A percentile compares a stretch with the other conserved stretches of the same genome.
phyloP scores from a whole-genome alignment of 2,329 filamentous ascomycete species.

The Aspergillus arachidicola region DNA sequence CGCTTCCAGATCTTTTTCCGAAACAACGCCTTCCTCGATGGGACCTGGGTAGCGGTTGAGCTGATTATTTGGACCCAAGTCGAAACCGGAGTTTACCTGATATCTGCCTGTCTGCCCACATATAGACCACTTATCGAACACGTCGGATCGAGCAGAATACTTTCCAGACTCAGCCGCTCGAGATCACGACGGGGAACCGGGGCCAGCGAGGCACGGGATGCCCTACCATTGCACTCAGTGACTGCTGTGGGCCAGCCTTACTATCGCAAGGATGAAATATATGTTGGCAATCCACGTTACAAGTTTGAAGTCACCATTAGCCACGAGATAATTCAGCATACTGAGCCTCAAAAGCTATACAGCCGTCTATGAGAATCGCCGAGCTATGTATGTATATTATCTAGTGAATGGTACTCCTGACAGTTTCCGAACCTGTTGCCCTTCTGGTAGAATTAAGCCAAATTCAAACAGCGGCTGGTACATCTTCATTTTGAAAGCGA shows the following conservation, averaged over 20 bases:
- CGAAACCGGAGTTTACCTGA: slow-evolving; percentile 2
- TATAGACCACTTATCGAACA: slow-evolving; percentile 1
- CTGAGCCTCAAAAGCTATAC: neutral
- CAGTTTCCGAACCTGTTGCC: neutral
- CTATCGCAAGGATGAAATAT: neutral
- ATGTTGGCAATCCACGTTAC: neutral
- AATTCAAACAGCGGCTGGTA: neutral
- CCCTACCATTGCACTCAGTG: neutral
- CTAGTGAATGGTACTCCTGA: neutral
- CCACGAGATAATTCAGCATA: neutral
- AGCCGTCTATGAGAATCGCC: neutral
- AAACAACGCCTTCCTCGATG: neutral
- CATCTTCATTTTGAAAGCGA: neutral
- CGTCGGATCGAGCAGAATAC: neutral
- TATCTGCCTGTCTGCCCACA: neutral
- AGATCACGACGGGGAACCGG: neutral
- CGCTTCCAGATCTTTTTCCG: slow-evolving; percentile 4
- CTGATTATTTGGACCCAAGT: slow-evolving; percentile 1
- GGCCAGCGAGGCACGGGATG: neutral
- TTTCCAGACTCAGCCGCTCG: neutral
- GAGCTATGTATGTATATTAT: neutral
- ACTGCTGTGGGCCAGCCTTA: neutral
- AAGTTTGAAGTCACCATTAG: neutral
- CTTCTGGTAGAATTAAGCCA: neutral
- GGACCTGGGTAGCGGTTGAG: neutral